Percentiles rank a stretch among this genome's conserved stretches.
Evolutionary conservation across 495 filamentous ascomycete genomes (phyloP).

Genomic region (Achaetomiella virescens): DNA sequence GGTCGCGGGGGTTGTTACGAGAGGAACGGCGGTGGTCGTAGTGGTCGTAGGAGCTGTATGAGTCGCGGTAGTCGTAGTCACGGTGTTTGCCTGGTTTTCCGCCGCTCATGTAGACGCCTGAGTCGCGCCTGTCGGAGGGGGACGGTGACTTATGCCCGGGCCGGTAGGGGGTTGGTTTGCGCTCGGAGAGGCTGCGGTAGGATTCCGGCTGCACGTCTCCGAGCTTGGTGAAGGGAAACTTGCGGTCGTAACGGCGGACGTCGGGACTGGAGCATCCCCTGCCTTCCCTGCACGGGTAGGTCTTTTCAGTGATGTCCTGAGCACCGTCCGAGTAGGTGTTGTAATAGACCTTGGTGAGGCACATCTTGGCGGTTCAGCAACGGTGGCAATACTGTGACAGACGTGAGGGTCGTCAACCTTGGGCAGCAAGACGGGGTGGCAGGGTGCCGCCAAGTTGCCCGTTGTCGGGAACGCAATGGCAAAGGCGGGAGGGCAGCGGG

Average conservation of each 20-base stretch:
- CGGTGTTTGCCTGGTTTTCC: slow-evolving; percentile 14
- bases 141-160: slow-evolving; percentile 33
- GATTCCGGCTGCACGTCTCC: slow-evolving; percentile 20
- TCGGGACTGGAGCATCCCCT: slow-evolving; percentile 22
- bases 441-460: no score
- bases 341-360: slow-evolving; percentile 35
- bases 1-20: slow-evolving; percentile 8
- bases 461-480: no score
- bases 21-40: slow-evolving; percentile 18
- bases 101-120: slow-evolving; percentile 31
- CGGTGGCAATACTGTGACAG: neutral
- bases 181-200: slow-evolving; percentile 18
- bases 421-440: neutral
- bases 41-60: slow-evolving; percentile 23
- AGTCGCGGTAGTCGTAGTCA: slow-evolving; percentile 24
- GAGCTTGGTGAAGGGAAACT: slow-evolving; percentile 23
- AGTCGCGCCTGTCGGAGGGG: slow-evolving; percentile 29
- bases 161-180: slow-evolving; percentile 22
- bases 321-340: slow-evolving; percentile 30
- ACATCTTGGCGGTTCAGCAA: slow-evolving; percentile 36
- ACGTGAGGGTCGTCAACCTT: neutral
- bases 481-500: slow-evolving; percentile 15
- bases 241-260: slow-evolving; percentile 23
- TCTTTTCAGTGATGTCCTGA: slow-evolving; percentile 26
- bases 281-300: slow-evolving; percentile 24